A percentile compares a stretch with the other conserved stretches of the same genome.
phyloP scores from a whole-genome alignment of 2,329 filamentous ascomycete species.

The Chaetothyriales sp. region DNA sequence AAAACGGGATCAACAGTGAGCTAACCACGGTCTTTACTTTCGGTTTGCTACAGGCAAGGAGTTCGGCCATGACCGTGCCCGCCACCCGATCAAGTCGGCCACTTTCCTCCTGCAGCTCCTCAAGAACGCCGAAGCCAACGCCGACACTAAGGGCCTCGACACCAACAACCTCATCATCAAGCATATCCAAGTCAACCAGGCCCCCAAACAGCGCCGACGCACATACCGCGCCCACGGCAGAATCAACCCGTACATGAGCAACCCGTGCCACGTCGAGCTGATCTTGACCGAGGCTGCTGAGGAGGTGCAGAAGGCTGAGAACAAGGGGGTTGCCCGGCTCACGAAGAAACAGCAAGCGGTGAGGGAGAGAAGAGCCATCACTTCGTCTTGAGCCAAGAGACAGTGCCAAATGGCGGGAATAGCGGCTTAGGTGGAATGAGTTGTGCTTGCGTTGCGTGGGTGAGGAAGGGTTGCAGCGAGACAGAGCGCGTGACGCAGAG shows the following conservation, averaged over 20 bases:
- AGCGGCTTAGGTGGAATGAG: not conserved
- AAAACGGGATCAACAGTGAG: not conserved
- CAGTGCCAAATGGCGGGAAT: too few species aligned
- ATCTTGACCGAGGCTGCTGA: conserved; percentile 98
- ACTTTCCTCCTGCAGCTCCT: conserved; percentile 95
- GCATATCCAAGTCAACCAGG: conserved; percentile 99
- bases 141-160: conserved; percentile 93
- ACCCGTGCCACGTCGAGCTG: conserved; percentile 99
- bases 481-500: not conserved
- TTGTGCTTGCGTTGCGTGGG: not conserved
- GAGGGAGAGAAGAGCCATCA: conserved; percentile 48
- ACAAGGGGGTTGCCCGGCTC: conserved; percentile 53
- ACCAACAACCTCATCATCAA: conserved; percentile 95
- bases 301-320: conserved; percentile 78
- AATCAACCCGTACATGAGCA: conserved; percentile 99
- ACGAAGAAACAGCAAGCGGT: conserved; percentile 82
- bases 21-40: not conserved
- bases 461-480: not conserved
- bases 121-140: conserved; percentile 94
- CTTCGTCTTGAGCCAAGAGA: conserved; percentile 24
- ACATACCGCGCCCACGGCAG: conserved; percentile 99
- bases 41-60: conserved; percentile 62
- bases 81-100: conserved; percentile 99
- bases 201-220: conserved; percentile 95
- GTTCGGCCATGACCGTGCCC: conserved; percentile 93